These are phyloP conservation scores for Pseudocercospora macadamiae DNA, from an alignment of 2,329 filamentous ascomycete genomes.

Conservation along the genomic window DNA sequence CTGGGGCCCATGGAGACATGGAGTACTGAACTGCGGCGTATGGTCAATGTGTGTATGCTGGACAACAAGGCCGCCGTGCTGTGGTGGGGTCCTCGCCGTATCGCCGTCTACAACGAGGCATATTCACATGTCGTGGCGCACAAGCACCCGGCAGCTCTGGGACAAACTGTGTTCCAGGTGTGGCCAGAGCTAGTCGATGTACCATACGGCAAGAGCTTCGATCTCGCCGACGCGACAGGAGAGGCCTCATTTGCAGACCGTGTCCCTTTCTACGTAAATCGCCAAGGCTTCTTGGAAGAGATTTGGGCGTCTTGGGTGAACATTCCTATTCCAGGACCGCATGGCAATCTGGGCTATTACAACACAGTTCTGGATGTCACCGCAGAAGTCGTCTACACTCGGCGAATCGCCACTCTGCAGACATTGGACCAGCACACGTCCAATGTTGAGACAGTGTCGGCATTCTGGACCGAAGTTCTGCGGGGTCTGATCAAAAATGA, in stretches of 20 bases:
- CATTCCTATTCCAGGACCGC: constrained; percentile 11
- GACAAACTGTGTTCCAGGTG: constrained; percentile 20
- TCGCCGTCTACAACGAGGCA: constrained; percentile 43
- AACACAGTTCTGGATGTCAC: constrained; percentile 19
- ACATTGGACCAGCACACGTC: constrained; percentile 11
- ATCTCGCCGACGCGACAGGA: constrained; percentile 16
- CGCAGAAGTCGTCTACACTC: constrained; percentile 16
- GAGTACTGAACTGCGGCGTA: constrained; percentile 18
- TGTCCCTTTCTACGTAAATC: constrained; percentile 19
- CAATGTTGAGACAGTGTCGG: background rate
- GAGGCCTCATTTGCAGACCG: constrained; percentile 16
- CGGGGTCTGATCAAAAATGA: constrained; percentile 13
- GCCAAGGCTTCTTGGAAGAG: constrained; percentile 21
- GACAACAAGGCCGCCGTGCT: constrained; percentile 24
- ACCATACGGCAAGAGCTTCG: constrained; percentile 8
- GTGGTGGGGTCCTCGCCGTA: constrained; percentile 34
- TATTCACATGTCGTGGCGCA: constrained; percentile 39
- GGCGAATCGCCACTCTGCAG: constrained; percentile 21
- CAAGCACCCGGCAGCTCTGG: constrained; percentile 30
- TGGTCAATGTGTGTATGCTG: constrained; percentile 24
- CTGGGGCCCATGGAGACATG: constrained; percentile 25
- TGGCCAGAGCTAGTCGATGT: constrained; percentile 22
- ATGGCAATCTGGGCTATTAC: constrained; percentile 16
- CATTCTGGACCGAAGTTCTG: constrained; percentile 15
- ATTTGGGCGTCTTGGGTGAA: constrained; percentile 16